Base-by-base conservation (phyloP, 371 early-diverging fungal species). In the Mucor mucedo region DNA sequence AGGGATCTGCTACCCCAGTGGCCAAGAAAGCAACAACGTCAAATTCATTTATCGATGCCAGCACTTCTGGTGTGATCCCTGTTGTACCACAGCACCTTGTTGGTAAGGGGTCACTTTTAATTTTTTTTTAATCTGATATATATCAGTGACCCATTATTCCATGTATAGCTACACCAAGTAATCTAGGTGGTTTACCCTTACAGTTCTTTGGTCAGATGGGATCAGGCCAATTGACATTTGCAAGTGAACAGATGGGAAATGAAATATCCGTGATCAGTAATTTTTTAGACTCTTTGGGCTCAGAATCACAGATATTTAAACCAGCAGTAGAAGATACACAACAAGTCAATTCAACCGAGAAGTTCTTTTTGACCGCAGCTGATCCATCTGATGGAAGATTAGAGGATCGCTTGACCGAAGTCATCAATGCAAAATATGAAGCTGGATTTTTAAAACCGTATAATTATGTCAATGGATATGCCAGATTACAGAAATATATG, bases 381-480 rank as follows among this genome's bases (percentile, higher is more conserved):
- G 92, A 96, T 72, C 95, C 95, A 0, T 82, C 84, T 5, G 95
- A 93, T 69, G 91, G 90, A 21, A 84, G 90, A 33, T 78, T 85
- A 14, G 91, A 92, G 71, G 94, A 92, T 62, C 89, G 93, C 52
- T 75, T 95, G 65, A 92, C 87, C 16, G 91, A 94, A 67, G 90
- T 95, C 16, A 91, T 96, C 71, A 89, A 89, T 62, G 94, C 95
- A 41, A 97, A 97, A 76, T 94, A 91, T 60, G 93, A 95, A 65
- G 95, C 95, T 2, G 97, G 97, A 0, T 84, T 95, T 61, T 72
- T 97, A 54, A 94, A 93, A 68, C 97, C 97, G 1, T 95, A 93
- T 84, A 94, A 96, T 76, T 95, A 95, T 77, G 92, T 93, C 61
- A 90, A 86, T 74, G 91, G 92, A 0, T 97, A 97, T 73, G 83